These are phyloP conservation scores for Populus hybrid DNA, from an alignment of 441 rosid species.

Conservation along the genomic window DNA sequence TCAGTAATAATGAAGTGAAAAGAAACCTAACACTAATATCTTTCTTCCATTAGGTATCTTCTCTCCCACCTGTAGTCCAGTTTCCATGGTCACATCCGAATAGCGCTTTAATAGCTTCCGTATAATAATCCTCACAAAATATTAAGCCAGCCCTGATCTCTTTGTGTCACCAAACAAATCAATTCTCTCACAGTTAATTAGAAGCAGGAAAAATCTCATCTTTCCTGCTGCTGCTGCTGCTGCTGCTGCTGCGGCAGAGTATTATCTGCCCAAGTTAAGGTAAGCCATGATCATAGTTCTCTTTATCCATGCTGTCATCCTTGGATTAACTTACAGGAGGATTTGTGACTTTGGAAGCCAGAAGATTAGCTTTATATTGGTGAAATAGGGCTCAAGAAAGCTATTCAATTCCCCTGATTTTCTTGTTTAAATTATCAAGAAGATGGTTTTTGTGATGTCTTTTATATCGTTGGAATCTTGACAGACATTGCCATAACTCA, in stretches of 20 bases:
- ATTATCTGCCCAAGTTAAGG: background rate
- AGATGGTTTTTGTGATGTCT: background rate
- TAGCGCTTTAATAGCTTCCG: background rate
- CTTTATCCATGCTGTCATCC: background rate
- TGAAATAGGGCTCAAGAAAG: background rate
- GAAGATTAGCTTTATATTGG: background rate
- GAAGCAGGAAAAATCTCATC: background rate
- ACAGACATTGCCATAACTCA: background rate
- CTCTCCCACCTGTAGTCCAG: conserved; percentile 12
- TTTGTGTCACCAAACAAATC: background rate
- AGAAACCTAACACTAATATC: conserved; percentile 17
- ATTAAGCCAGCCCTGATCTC: background rate
- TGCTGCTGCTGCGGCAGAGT: too few relatives aligned
- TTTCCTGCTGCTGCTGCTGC: background rate
- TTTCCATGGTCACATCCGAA: conserved; percentile 6
- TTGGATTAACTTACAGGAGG: background rate
- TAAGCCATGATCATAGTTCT: background rate
- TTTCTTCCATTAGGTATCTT: conserved; percentile 12
- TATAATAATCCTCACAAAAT: too few relatives aligned
- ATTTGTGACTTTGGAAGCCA: background rate
- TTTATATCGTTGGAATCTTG: background rate
- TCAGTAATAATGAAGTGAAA: conserved; percentile 28
- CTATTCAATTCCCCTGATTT: background rate
- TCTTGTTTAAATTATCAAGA: background rate
- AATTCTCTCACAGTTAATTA: background rate